Evolutionary conservation across 73 alveolate genomes (phyloP).

Genomic region (Paramecium biaurelia): DNA sequence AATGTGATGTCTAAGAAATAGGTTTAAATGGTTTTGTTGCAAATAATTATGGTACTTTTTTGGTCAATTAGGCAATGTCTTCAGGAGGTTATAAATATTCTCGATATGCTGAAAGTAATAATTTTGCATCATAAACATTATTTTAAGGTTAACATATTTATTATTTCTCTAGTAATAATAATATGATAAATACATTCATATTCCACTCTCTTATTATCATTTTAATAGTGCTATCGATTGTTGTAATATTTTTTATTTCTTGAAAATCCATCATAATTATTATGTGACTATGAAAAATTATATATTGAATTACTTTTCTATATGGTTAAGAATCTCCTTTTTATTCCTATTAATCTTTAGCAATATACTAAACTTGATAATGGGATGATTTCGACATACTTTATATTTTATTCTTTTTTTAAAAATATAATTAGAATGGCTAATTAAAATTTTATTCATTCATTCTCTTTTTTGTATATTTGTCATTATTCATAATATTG

Average conservation of each 20-base stretch:
- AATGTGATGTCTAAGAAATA: background rate
- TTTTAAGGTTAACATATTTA: background rate
- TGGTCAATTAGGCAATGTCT: background rate
- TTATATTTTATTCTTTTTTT: background rate
- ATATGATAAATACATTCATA: background rate
- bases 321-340: background rate
- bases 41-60: background rate
- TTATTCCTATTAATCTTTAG: background rate
- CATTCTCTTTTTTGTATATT: background rate
- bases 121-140: constrained; percentile 36
- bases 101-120: background rate
- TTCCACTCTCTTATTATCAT: background rate
- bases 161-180: background rate
- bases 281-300: background rate
- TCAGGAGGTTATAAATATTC: constrained; percentile 11
- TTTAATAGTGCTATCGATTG: background rate
- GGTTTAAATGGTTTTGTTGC: background rate
- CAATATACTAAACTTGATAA: background rate
- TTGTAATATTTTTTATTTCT: background rate
- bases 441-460: background rate
- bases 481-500: background rate
- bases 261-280: background rate
- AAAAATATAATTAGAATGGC: background rate
- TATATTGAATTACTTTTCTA: background rate
- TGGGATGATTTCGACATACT: background rate